Evolutionary conservation across 345 rosid genomes (phyloP), one percentile per base, ranked within the genome.

Genomic region (Gynandropsis gynandra): DNA sequence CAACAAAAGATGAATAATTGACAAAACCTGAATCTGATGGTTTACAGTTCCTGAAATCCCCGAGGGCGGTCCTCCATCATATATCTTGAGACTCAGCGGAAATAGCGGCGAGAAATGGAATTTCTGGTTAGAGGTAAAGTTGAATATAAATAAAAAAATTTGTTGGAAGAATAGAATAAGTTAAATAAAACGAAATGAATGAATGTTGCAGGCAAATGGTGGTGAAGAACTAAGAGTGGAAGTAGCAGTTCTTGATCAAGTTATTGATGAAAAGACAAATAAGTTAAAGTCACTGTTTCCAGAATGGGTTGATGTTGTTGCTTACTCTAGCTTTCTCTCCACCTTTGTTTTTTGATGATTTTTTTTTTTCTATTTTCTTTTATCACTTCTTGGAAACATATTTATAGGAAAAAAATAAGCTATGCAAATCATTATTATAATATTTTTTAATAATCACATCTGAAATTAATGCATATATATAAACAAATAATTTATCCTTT

Each of bases 51-150:
- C 97, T 17, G 94, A 87, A 65, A 46, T 59, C 4, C 61, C 61
- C 16, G 57, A 50, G 4, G 89, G 83, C 2, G 85, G 97, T 48
- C 97, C 98, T 0, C 90, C 87, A 0, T 87, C 98, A 0, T 82
- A 87, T 63, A 82, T 92, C n/a, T 49, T 70, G 47, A 80, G 97
- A 72, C 90, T 92, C 19, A 85, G 82, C 44, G 97, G 98, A 36
- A 43, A 64, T 58, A 78, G 80, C 68, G 39, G 50, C 7, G 82
- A 81, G 61, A 88, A 77, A 36, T 92, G 97, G 98, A 78, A 60
- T 33, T 92, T 92, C 74, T 87, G 98, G 98, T 58, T 92, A 48
- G 94, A 92, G 77, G 95, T 89, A 72, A 63, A 43, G 16, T 42
- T 65, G n/a, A n/a, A n/a, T n/a, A n/a, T n/a, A n/a, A n/a, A n/a